A percentile compares a stretch with the other conserved stretches of the same genome.
These are phyloP conservation scores for Gracilaria gracilis DNA, from an alignment of 23 red algal species.

Conservation along the genomic window DNA sequence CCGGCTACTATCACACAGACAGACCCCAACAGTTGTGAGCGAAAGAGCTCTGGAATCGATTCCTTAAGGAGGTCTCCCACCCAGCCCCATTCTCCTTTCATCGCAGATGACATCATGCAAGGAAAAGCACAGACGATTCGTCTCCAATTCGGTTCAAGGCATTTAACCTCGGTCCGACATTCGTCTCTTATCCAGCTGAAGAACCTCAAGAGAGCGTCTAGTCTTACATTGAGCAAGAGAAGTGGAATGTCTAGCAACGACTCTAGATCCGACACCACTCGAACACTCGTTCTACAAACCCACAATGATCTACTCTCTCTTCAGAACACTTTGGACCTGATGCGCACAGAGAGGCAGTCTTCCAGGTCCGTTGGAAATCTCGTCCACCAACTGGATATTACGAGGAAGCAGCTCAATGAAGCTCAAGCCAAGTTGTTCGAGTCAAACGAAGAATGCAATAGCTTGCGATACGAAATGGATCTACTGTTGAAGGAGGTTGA, in stretches of 20 bases:
- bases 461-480: constrained; percentile 37
- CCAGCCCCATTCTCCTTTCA: constrained; percentile 34
- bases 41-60: constrained; percentile 20
- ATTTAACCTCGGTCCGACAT: constrained; percentile 3
- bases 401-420: constrained; percentile 27
- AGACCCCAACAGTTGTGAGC: constrained; percentile 8
- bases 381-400: constrained; percentile 33
- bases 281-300: constrained; percentile 48
- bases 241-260: constrained; percentile 34
- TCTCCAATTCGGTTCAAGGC: constrained; percentile 16
- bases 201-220: constrained; percentile 29
- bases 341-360: constrained; percentile 63
- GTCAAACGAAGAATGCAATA: constrained; percentile 30
- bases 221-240: constrained; percentile 38
- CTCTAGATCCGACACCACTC: constrained; percentile 53
- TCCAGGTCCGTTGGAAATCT: constrained; percentile 36
- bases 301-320: constrained; percentile 28
- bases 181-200: constrained; percentile 22
- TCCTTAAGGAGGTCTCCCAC: constrained; percentile 2
- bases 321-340: constrained; percentile 39
- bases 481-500: constrained; percentile 52
- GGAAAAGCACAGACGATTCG: constrained; percentile 2
- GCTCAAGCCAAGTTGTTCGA: constrained; percentile 13
- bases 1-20: not conserved
- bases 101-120: constrained; percentile 26